Evolutionary conservation across 208 protist genomes (phyloP).

Genomic region (Crithidia bombi): DNA sequence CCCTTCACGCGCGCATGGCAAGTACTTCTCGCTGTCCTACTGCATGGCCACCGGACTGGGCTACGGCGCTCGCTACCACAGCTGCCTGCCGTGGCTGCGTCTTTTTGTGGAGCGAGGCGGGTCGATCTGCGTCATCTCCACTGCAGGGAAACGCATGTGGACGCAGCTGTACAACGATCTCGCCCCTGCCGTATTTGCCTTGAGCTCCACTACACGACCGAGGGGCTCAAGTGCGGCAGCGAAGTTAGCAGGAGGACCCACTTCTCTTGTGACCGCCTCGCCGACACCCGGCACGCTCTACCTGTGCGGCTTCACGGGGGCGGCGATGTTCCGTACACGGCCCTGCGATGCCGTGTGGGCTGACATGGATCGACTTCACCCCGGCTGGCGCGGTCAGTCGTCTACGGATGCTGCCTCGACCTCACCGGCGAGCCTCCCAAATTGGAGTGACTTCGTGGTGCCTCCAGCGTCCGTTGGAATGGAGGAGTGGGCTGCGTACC

Average conservation of each 20-base stretch:
- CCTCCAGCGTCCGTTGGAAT: constrained; percentile 38
- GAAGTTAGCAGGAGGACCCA: neutral
- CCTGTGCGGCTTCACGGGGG: constrained; percentile 70
- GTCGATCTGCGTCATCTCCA: constrained; percentile 60
- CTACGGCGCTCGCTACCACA: constrained; percentile 39
- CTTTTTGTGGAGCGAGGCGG: constrained; percentile 42
- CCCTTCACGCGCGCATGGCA: constrained; percentile 45
- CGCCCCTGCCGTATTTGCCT: constrained; percentile 36
- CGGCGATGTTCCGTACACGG: constrained; percentile 49
- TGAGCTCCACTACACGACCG: neutral
- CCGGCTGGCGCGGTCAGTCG: constrained; percentile 23
- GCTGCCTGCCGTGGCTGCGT: constrained; percentile 46
- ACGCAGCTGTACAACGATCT: constrained; percentile 62
- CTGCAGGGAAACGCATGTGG: constrained; percentile 54
- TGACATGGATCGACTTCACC: constrained; percentile 29
- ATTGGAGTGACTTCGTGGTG: neutral
- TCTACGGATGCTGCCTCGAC: neutral
- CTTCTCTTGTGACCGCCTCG: neutral
- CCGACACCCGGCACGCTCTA: constrained; percentile 39
- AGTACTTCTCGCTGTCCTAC: constrained; percentile 48
- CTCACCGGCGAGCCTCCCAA: neutral
- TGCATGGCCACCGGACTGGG: constrained; percentile 28
- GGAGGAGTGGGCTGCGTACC: constrained; percentile 58
- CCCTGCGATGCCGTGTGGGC: constrained; percentile 18
- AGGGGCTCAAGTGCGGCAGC: neutral